A percentile compares a stretch with the other conserved stretches of the same genome.
Evolutionary conservation across 345 rosid species (phyloP).

Genomic region (Eucalyptus tenuipes): DNA sequence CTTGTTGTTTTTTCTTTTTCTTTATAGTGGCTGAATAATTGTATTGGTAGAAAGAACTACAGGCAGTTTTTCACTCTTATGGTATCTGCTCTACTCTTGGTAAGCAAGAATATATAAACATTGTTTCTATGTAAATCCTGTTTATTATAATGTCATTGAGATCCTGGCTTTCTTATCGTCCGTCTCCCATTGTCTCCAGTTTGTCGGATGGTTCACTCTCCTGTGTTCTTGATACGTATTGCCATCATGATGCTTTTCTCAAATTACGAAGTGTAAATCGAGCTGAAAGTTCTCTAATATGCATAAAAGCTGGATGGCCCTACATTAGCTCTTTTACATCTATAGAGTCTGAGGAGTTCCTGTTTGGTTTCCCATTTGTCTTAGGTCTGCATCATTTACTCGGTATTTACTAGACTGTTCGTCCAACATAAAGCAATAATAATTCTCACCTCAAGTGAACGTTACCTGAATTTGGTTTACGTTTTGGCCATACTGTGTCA

Average conservation of each 20-base stretch:
- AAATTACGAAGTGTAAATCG: background rate
- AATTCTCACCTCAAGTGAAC: background rate
- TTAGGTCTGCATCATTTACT: background rate
- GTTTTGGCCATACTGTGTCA: background rate
- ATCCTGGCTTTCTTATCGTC: background rate
- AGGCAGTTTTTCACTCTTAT: slow-evolving; percentile 88
- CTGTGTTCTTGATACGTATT: background rate
- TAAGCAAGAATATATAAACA: slow-evolving; percentile 15
- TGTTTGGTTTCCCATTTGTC: background rate
- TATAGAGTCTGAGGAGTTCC: background rate
- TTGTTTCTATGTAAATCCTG: background rate
- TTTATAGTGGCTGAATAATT: slow-evolving; percentile 95
- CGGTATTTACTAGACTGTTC: background rate
- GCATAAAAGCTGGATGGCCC: background rate
- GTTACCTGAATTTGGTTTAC: background rate
- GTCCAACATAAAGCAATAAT: background rate
- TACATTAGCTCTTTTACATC: background rate
- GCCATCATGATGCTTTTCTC: background rate
- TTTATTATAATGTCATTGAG: background rate
- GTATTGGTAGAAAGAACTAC: slow-evolving; percentile 82
- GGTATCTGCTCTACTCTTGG: slow-evolving; percentile 79
- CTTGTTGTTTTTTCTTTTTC: slow-evolving; percentile 1
- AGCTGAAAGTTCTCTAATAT: background rate
- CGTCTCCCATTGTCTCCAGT: background rate
- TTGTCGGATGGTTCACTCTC: background rate